Percentiles rank a stretch among this genome's conserved stretches.
Conservation (phyloP, 2,329 filamentous ascomycete species). For the Tolypocladium endophyticum region DNA sequence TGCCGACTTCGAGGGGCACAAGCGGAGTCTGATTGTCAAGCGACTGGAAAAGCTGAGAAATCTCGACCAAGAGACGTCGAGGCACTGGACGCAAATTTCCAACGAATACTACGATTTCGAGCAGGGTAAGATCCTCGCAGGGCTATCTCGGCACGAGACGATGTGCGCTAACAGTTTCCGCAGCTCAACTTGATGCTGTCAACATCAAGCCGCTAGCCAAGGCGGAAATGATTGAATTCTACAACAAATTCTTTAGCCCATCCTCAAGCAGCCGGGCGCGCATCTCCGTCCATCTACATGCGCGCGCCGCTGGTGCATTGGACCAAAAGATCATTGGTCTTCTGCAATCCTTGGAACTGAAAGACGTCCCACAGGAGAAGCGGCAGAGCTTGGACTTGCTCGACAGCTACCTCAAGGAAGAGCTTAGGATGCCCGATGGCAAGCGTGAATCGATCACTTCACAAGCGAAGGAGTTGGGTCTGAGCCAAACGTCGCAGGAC, state of each 20-base stretch:
- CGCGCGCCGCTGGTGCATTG: constrained; percentile 47
- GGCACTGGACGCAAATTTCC: constrained; percentile 78
- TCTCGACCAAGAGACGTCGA: constrained; percentile 68
- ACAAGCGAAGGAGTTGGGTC: constrained; percentile 31
- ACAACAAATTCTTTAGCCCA: constrained; percentile 63
- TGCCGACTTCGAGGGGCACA: constrained; percentile 80
- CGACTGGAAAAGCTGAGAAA: constrained; percentile 89
- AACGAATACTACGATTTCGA: constrained; percentile 86
- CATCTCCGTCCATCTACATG: constrained; percentile 71
- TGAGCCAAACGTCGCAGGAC: constrained; percentile 21
- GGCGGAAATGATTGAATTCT: constrained; percentile 71
- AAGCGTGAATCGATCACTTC: constrained; percentile 39
- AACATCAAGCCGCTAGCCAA: constrained; percentile 67
- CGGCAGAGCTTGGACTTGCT: constrained; percentile 39
- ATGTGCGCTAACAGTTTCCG: not conserved
- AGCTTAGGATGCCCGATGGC: constrained; percentile 35
- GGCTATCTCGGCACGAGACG: not conserved
- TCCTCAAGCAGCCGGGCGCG: constrained; percentile 67
- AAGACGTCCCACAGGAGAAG: constrained; percentile 28
- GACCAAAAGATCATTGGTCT: constrained; percentile 33
- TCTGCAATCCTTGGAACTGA: constrained; percentile 23
- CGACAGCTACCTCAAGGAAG: constrained; percentile 36
- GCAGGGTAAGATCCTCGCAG: constrained; percentile 48
- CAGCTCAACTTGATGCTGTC: constrained; percentile 66
- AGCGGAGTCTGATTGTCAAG: constrained; percentile 79